Percentiles rank a stretch among this genome's conserved stretches.
These are phyloP conservation scores for Tylopilus subfusipes DNA, from an alignment of 768 basidiomycete genomes.

Conservation along the genomic window DNA sequence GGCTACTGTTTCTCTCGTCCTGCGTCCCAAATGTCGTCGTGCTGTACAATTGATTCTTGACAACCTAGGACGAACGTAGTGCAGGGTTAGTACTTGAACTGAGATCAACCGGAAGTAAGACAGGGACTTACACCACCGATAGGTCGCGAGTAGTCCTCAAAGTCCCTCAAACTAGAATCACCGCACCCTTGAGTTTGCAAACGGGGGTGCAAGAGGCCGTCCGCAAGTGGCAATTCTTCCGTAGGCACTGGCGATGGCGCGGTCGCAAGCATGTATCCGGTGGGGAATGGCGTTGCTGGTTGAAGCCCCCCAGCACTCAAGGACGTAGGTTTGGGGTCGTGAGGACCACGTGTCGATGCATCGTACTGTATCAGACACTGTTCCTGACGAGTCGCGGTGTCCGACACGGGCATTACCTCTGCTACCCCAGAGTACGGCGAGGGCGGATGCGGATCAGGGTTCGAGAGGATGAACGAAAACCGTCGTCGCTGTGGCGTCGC, in stretches of 20 bases:
- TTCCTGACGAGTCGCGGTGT: neutral
- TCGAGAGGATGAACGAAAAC: conserved; percentile 32
- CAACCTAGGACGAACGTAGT: conserved; percentile 13
- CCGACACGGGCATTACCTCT: neutral
- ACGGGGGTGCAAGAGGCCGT: conserved; percentile 32
- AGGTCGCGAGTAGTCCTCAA: conserved; percentile 34
- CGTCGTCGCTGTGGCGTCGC: conserved; percentile 20
- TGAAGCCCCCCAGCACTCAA: neutral
- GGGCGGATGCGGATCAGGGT: conserved; percentile 27
- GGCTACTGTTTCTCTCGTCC: conserved; percentile 19
- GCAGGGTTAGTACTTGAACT: neutral
- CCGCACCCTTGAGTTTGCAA: conserved; percentile 23
- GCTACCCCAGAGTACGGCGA: conserved; percentile 15
- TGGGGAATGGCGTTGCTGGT: neutral
- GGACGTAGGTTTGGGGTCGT: neutral
- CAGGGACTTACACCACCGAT: conserved; percentile 28
- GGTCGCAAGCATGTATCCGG: neutral
- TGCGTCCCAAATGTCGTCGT: conserved; percentile 33
- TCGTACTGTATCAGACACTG: neutral
- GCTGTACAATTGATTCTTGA: conserved; percentile 30
- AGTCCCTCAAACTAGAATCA: conserved; percentile 28
- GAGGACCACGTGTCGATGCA: neutral
- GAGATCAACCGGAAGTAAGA: neutral
- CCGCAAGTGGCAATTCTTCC: conserved; percentile 23
- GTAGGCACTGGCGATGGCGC: conserved; percentile 26